Base-by-base conservation (phyloP, 495 filamentous ascomycete species). In the Chaetomium fimeti region DNA sequence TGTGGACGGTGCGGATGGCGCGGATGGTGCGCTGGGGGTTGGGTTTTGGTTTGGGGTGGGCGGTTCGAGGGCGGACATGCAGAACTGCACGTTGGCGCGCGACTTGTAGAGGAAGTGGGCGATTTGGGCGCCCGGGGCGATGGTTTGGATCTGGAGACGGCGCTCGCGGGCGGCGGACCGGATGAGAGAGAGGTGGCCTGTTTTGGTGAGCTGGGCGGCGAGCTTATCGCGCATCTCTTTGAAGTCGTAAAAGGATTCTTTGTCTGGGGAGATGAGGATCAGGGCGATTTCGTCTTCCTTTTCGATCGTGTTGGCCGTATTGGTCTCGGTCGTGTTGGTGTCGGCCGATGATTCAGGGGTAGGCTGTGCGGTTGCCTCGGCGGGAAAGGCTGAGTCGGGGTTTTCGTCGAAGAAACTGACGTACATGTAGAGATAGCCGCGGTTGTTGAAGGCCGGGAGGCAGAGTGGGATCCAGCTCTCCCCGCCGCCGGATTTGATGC, bases 381-480 rank as follows among this genome's bases (percentile, higher is more conserved):
- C 68, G 2, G 62, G 5, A 60, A 45, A 43, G 15, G 27, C 28
- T 49, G 82, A 77, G 25, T 76, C 74, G n/a, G 75, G 74, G 15
- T 49, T 56, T 16, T 60, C 54, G 66, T 83, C 81, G 59, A 98
- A 83, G 72, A 97, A 99, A 77, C 90, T 94, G 73, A 98, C 93
- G 73, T 97, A 99, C 91, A 97, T 97, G 79, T 98, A 97, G 2
- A 99, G 83, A 73, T 94, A 98, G n/a, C 95, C 95, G 54, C 87
- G 89, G 71, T 90, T 96, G 78, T 99, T 99, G 79, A 99, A 99
- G 7, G 92, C 93, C 12, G 95, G 95, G 12, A 99, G 84, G 68
- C 95, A 98, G 9, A 99, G 83, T 2, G 95, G 95, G 43, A 97
- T 93, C 95, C 95, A 98, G 69, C 93, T 97, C 74, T 99, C 95